Percentiles rank a stretch among this genome's conserved stretches.
These are phyloP conservation scores for Nicotiana otophora DNA, from an alignment of 257 asterid species.

Conservation along the genomic window DNA sequence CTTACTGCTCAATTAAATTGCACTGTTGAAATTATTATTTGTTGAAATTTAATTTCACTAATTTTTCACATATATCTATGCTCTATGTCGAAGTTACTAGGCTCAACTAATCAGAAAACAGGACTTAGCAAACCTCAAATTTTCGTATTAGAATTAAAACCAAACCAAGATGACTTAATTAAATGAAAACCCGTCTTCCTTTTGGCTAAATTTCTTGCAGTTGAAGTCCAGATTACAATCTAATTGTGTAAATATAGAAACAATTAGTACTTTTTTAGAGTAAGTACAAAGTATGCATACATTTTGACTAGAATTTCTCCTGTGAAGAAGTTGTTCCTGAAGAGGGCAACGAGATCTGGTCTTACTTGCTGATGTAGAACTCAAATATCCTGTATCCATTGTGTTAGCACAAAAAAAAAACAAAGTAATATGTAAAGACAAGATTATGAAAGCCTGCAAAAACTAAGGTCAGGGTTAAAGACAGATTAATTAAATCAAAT, in stretches of 20 bases:
- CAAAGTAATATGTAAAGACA: not conserved
- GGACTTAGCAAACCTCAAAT: not conserved
- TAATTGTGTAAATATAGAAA: not conserved
- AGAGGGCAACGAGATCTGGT: conserved; percentile 8
- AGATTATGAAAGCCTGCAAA: not conserved
- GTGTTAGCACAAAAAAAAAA: not conserved
- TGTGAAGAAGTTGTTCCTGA: conserved; percentile 10
- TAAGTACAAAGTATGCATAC: not conserved
- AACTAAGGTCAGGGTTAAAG: not conserved
- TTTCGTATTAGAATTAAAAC: not conserved
- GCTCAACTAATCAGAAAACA: too few species aligned
- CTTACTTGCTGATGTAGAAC: conserved; percentile 9
- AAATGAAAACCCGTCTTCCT: not conserved
- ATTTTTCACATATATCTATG: too few species aligned
- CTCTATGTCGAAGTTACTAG: too few species aligned
- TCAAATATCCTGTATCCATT: conserved; percentile 17
- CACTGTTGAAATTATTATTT: too few species aligned
- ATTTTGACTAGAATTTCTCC: conserved; percentile 10
- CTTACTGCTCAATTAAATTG: too few species aligned
- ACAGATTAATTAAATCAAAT: not conserved
- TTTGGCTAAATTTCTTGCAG: not conserved
- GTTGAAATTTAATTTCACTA: too few species aligned
- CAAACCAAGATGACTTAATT: not conserved
- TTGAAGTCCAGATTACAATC: not conserved
- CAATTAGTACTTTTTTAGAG: not conserved